phyloP scores from a whole-genome alignment of 257 asterid species.

The Linderniella brevidens region DNA sequence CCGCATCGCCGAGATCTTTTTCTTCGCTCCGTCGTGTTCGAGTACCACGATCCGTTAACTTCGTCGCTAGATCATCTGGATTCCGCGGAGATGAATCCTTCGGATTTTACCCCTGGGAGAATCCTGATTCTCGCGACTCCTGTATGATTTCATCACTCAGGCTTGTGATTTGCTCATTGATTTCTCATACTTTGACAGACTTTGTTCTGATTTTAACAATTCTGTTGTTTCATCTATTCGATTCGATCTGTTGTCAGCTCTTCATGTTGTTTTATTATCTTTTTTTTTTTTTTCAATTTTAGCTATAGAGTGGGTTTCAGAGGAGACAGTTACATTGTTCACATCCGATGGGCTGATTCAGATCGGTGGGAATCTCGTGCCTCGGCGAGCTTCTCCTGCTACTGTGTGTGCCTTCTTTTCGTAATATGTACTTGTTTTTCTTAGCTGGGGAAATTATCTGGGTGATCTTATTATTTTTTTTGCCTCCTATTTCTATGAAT shows the following conservation, averaged over 20 bases:
- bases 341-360: slow-evolving; percentile 87
- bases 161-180: too few species aligned
- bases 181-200: too few species aligned
- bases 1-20: slow-evolving; percentile 19
- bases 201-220: too few species aligned
- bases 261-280: not conserved
- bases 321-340: slow-evolving; percentile 67
- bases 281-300: slow-evolving; percentile 4
- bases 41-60: slow-evolving; percentile 16
- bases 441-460: not conserved
- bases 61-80: slow-evolving; percentile 35
- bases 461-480: too few species aligned
- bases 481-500: not conserved
- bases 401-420: slow-evolving; percentile 25
- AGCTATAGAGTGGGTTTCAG: slow-evolving; percentile 83
- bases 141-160: slow-evolving; percentile 17
- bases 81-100: slow-evolving; percentile 52
- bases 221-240: not conserved
- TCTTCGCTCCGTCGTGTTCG: slow-evolving; percentile 15
- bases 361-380: slow-evolving; percentile 83
- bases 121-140: slow-evolving; percentile 29
- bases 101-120: slow-evolving; percentile 81
- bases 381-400: slow-evolving; percentile 37
- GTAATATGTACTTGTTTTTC: not conserved
- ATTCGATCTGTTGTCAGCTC: not conserved